Conservation (phyloP, 768 basidiomycete species). For the Mycena sanguinolenta region DNA sequence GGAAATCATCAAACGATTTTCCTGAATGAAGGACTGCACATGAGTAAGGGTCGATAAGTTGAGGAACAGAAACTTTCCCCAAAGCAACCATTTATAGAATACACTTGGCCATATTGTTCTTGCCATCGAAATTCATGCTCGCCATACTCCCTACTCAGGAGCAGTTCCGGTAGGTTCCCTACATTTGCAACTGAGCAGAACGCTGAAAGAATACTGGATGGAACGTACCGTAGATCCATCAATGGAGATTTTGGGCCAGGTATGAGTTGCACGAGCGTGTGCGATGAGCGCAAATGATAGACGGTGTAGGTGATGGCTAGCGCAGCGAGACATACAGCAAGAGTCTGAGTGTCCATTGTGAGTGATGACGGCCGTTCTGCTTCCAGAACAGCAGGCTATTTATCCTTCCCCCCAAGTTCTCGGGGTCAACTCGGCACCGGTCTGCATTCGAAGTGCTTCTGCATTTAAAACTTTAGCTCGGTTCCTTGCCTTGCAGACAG, state of each 20-base stretch:
- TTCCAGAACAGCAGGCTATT: no score
- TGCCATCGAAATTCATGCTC: constrained; percentile 24
- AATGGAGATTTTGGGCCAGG: neutral
- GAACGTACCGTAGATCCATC: constrained; percentile 3
- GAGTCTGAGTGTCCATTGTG: no score
- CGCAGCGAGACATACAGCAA: no score
- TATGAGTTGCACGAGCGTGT: neutral
- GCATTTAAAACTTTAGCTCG: no score
- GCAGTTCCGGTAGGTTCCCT: constrained; percentile 11
- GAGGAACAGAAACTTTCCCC: neutral
- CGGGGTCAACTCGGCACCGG: no score
- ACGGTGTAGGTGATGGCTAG: no score
- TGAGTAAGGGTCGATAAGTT: no score
- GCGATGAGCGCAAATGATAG: no score
- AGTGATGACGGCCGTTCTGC: no score
- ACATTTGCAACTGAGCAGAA: neutral
- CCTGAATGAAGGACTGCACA: neutral
- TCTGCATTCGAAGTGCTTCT: no score
- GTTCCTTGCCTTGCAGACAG: no score
- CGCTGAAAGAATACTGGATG: neutral
- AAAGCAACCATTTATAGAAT: constrained; percentile 7
- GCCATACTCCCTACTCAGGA: constrained; percentile 20
- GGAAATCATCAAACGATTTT: constrained; percentile 5
- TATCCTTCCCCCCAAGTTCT: no score
- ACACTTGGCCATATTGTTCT: constrained; percentile 9